These are phyloP conservation scores for Metarhizium rileyi DNA, from an alignment of 2,329 filamentous ascomycete species.

Conservation along the genomic window DNA sequence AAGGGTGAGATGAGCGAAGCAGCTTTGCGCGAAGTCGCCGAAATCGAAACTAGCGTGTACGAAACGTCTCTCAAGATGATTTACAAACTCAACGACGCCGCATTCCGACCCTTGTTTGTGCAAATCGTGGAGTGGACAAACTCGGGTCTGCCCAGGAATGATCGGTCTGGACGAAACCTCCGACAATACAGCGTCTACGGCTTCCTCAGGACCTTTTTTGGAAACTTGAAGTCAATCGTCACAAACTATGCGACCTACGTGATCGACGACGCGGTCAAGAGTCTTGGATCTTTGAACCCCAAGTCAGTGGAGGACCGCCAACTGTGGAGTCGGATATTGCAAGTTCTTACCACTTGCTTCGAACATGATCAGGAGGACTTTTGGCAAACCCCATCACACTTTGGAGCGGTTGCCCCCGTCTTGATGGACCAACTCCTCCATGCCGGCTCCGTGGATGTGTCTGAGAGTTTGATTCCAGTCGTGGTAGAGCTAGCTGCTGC, in stretches of 20 bases:
- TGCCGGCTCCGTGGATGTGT: conserved; percentile 33
- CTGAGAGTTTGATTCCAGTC: conserved; percentile 55
- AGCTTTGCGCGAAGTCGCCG: conserved; percentile 37
- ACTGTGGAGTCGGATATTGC: conserved; percentile 62
- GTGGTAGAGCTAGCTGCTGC: conserved; percentile 72
- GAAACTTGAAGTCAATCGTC: conserved; percentile 83
- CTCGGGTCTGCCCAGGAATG: conserved; percentile 50
- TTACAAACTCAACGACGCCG: conserved; percentile 89
- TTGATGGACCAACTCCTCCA: conserved; percentile 57
- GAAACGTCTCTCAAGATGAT: conserved; percentile 78
- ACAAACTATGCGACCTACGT: conserved; percentile 85
- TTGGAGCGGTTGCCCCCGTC: conserved; percentile 58
- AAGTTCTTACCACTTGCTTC: conserved; percentile 66
- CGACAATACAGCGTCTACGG: conserved; percentile 70
- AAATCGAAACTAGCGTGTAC: conserved; percentile 57
- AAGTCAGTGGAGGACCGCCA: conserved; percentile 36
- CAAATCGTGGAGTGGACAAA: conserved; percentile 76
- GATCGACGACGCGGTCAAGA: conserved; percentile 60
- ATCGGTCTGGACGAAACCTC: conserved; percentile 45
- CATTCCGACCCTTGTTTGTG: conserved; percentile 85
- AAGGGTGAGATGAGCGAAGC: conserved; percentile 37
- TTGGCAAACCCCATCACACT: conserved; percentile 89
- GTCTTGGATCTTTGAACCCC: conserved; percentile 46
- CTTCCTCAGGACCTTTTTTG: conserved; percentile 73
- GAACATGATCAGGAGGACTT: conserved; percentile 89